Evolutionary conservation across 257 asterid species (phyloP), one percentile per base, ranked within the genome.

Genomic region (Parsonsia alboflavescens): DNA sequence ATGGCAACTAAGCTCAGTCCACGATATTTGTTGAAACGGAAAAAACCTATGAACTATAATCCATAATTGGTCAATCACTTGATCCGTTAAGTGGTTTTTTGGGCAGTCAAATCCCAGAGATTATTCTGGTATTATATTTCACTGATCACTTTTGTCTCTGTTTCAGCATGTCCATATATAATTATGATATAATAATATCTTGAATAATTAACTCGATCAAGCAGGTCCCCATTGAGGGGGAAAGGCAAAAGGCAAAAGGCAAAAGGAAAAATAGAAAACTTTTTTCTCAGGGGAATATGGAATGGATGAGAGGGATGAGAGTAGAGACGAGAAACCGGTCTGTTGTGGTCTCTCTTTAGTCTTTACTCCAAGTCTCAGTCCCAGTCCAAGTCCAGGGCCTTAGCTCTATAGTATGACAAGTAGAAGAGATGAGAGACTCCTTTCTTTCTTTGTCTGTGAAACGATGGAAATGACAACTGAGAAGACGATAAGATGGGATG

Each of bases 391-490:
- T 42, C 13, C 50, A 46, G 12, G 50, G 61, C n/a, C 61, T 54
- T 19, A 49, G 61, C 28, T 21, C 11, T 21, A 54, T 54, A 21
- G 61, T 54, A 54, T 24, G 61, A 21, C 3, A n/a, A 54, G 11
- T 21, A 54, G 61, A 54, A 8, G 12, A 7, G 9, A 33, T 33
- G 1, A 7, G 46, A 54, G 28, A n/a, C 61, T 36, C 46, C 11
- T 7, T 19, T 0, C 50, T 45, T 6, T 45, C 57, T 68, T 22
- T 68, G 11, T 68, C 39, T 22, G 17, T 13, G 79, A 76, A 24
- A 41, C 73, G 91, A 90, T 85, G 75, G 96, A 90, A 80, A 80
- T 77, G 92, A 85, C 92, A 66, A 79, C n/a, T 73, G 87, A 72
- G 67, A 68, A 72, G 84, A 77, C 75, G 77, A 81, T 50, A 56